Evolutionary conservation across 2,329 filamentous ascomycete species (phyloP).

Genomic region (Periglandula ipomoeae): DNA sequence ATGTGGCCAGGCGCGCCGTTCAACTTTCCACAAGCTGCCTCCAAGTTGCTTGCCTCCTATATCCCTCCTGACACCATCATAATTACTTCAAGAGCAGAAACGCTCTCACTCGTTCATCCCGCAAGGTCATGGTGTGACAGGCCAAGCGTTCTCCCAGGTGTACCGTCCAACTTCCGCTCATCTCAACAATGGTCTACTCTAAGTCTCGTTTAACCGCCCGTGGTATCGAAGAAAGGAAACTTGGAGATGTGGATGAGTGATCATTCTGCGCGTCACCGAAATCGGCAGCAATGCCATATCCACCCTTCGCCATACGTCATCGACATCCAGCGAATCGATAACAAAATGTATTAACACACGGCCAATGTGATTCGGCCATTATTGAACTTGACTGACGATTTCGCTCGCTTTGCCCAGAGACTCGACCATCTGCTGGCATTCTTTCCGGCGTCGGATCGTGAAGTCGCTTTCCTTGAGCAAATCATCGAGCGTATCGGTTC

Average conservation of each 20-base stretch:
- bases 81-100: neutral
- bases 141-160: neutral
- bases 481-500: conserved; percentile 80
- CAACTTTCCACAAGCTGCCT: no score
- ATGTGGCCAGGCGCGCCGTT: neutral
- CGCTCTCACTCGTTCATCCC: no score
- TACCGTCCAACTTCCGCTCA: conserved; percentile 2
- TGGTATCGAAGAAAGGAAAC: conserved; percentile 30
- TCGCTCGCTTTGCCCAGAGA: conserved; percentile 82
- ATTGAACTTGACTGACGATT: conserved; percentile 80
- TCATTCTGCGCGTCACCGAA: neutral
- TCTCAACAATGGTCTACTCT: conserved; percentile 26
- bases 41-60: no score
- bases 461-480: conserved; percentile 97
- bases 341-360: neutral
- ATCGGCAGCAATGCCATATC: neutral
- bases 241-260: conserved; percentile 1
- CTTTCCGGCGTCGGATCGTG: conserved; percentile 87
- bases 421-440: conserved; percentile 99
- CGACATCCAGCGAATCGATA: neutral
- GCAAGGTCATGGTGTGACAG: neutral
- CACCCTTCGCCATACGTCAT: neutral
- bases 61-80: neutral
- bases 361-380: conserved; percentile 14
- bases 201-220: conserved; percentile 19